Evolutionary conservation across 768 basidiomycete genomes (phyloP), one percentile per base, ranked within the genome.

Genomic region (Hydnomerulius pinastri): DNA sequence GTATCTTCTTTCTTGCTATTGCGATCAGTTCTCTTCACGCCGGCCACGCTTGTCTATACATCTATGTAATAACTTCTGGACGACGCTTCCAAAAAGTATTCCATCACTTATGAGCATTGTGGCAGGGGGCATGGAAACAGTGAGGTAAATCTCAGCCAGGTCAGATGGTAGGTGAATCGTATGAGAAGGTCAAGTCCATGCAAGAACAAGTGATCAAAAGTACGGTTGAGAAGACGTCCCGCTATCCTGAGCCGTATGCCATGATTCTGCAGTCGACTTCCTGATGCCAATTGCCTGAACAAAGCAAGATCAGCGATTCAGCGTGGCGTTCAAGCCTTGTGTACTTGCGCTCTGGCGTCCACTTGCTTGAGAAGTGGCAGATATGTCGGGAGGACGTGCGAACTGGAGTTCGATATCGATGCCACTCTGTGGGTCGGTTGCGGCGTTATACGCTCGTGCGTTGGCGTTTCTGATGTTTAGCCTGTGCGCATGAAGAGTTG

Each of bases 381-480:
- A 52, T 1, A 46, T 3, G 6, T 57, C 51, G 24, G 62, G 52
- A 0, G 53, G 63, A 11, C 20, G 51, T 8, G 65, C 65, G 43
- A 67, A 66, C 3, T 32, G 58, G 42, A 67, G 57, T 55, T 13
- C 20, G 30, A 59, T 43, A 3, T 63, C 60, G 41, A 58, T 7
- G 4, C 6, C 43, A 20, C 30, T 33, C n/a, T 46, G 29, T 8
- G 44, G 6, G 4, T 21, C 17, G 5, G 28, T 10, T 23, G 30
- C 33, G 21, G 46, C 46, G 7, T 55, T 47, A 48, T 58, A 62
- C 0, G 36, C 42, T 29, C 58, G 54, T 1, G 54, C 48, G 9
- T 57, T 49, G 32, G 65, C 58, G 4, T 65, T 53, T 8, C 65
- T 58, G 29, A 66, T 51, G 52, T 66, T 66, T 37, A 66, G 57